Evolutionary conservation across 1,284 basidiomycete genomes (phyloP).

Genomic region (Lignosus rhinocerotis): DNA sequence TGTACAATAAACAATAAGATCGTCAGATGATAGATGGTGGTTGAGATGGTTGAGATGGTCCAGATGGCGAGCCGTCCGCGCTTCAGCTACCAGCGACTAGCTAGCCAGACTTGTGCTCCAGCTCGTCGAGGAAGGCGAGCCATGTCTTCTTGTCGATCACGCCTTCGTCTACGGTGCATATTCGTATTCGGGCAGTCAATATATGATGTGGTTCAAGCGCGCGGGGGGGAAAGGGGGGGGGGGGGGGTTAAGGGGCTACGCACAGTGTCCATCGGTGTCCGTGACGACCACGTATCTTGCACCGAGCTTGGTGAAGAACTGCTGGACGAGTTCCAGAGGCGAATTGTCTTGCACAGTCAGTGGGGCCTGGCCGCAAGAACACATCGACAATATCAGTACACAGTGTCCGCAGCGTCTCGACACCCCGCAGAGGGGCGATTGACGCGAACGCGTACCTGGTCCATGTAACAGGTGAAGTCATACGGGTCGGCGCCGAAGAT

Average conservation of each 20-base stretch:
- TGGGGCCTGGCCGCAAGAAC: conserved; percentile 57
- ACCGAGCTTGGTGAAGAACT: conserved; percentile 90
- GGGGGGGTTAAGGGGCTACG: too few species aligned
- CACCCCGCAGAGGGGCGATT: conserved; percentile 15
- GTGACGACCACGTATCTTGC: conserved; percentile 87
- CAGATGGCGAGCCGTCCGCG: neutral
- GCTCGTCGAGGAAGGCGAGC: conserved; percentile 77
- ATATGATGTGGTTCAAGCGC: neutral
- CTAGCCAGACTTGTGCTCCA: conserved; percentile 44
- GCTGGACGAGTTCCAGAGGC: conserved; percentile 87
- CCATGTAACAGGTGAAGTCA: conserved; percentile 89
- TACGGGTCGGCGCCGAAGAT: conserved; percentile 57
- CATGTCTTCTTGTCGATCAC: conserved; percentile 93
- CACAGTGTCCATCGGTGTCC: conserved; percentile 82
- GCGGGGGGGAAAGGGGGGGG: too few species aligned
- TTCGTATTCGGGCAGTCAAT: neutral
- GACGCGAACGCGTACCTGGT: conserved; percentile 70
- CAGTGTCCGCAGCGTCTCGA: conserved; percentile 8
- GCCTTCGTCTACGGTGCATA: conserved; percentile 64
- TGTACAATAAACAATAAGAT: too few species aligned
- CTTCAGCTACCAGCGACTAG: neutral
- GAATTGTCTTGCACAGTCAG: conserved; percentile 82
- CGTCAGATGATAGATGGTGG: neutral
- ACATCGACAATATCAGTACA: neutral
- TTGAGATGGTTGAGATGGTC: neutral